Evolutionary conservation across 176 grass and related monocot species (phyloP), one percentile per base, ranked within the genome.

Genomic region (Aegilops speltoides): DNA sequence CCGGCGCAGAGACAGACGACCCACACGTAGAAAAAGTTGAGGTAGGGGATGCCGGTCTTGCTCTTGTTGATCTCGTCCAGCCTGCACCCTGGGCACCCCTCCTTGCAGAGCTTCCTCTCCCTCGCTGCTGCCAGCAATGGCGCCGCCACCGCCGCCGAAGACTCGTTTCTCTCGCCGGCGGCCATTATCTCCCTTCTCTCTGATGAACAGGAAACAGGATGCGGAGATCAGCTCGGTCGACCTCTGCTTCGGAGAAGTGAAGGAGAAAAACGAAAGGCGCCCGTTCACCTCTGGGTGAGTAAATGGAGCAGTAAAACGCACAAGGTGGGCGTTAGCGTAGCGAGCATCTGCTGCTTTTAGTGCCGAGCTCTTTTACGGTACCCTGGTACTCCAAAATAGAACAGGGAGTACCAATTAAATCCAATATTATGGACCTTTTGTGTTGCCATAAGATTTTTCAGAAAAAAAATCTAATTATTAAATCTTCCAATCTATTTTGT

Each of bases 11-110:
- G 86, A 86, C 78, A 87, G 82, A 93, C 91, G 48, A 90, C 75
- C 91, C 91, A 93, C 7, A 93, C 62, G 91, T 90, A 93, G 88
- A 90, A 90, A 86, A 93, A 93, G 23, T 83, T 85, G 82, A 64
- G 88, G 91, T 88, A 93, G 45, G 91, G 88, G 67, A 93, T 32
- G 77, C 83, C 89, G 34, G 57, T 6, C 4, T 14, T 67, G 68
- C 37, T 13, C 86, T 83, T 79, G 73, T 88, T 88, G 7, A 11
- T 68, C 66, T 74, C 73, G 12, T 90, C 83, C 26, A 83, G 68
- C 74, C 24, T 64, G 86, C 91, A 93, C 7, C 88, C 88, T 34
- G 91, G 88, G 73, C 91, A 93, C 15, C 79, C 68, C 65, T 85
- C 79, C 71, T 82, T 78, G 8, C 17, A n/a, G 40, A 9, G 28